These are phyloP conservation scores for Plasmodium fragile DNA, from an alignment of 169 alveolate genomes.

Conservation along the genomic window DNA sequence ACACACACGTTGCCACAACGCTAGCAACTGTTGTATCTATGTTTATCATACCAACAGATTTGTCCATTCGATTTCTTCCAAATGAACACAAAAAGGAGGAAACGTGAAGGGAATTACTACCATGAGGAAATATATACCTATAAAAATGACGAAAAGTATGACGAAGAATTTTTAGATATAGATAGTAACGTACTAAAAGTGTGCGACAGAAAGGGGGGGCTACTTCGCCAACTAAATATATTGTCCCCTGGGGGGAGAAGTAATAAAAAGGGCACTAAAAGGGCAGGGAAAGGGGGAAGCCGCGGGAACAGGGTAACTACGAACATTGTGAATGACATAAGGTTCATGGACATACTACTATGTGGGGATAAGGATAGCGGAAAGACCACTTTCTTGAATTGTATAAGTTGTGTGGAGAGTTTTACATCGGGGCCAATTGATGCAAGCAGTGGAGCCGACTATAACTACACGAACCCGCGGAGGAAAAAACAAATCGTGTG, in stretches of 20 bases:
- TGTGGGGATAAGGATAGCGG: constrained; percentile 74
- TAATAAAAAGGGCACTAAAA: not conserved
- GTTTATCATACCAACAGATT: not conserved
- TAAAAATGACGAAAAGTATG: constrained; percentile 62
- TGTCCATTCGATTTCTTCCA: not conserved
- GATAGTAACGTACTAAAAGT: constrained; percentile 43
- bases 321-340: constrained; percentile 34
- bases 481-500: constrained; percentile 29
- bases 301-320: not conserved
- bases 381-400: constrained; percentile 56
- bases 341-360: constrained; percentile 58
- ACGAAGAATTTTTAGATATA: constrained; percentile 61
- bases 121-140: constrained; percentile 59
- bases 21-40: not conserved
- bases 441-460: not conserved
- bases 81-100: constrained; percentile 15
- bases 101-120: not conserved
- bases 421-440: not conserved
- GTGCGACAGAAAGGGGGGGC: not conserved
- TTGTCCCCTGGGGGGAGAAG: not conserved
- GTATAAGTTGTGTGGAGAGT: constrained; percentile 55
- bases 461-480: too few species aligned
- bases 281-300: not conserved
- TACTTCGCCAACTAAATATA: constrained; percentile 30
- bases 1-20: not conserved